A percentile compares a stretch with the other conserved stretches of the same genome.
Evolutionary conservation across 371 early-diverging fungal genomes (phyloP).

Genomic region (Mortierella sp.): DNA sequence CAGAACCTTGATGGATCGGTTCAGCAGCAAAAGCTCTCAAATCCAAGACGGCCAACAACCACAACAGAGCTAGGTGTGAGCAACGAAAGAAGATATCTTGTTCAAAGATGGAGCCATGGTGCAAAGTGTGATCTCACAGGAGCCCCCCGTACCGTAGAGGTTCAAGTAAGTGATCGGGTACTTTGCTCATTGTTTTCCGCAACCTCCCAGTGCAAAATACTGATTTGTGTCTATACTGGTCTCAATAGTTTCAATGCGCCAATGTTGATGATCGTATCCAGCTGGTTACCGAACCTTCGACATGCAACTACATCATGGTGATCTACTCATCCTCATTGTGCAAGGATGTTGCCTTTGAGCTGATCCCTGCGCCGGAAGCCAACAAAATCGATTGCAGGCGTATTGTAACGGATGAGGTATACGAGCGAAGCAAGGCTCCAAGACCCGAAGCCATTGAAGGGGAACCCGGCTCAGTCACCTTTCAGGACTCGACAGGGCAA

Average conservation of each 20-base stretch:
- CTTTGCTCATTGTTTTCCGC: neutral
- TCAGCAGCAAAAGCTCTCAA: slow-evolving; percentile 36
- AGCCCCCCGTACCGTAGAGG: slow-evolving; percentile 72
- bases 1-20: slow-evolving; percentile 16
- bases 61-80: slow-evolving; percentile 47
- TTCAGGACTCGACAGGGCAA: slow-evolving; percentile 13
- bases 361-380: slow-evolving; percentile 56
- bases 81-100: slow-evolving; percentile 67
- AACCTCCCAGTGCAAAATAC: neutral
- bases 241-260: slow-evolving; percentile 69
- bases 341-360: slow-evolving; percentile 67
- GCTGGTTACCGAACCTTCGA: slow-evolving; percentile 66
- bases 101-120: slow-evolving; percentile 78
- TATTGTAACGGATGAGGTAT: slow-evolving; percentile 65
- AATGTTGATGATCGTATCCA: slow-evolving; percentile 64
- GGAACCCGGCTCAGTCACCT: slow-evolving; percentile 3
- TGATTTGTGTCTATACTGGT: neutral
- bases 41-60: neutral
- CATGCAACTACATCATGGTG: slow-evolving; percentile 77
- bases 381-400: slow-evolving; percentile 70
- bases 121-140: slow-evolving; percentile 79
- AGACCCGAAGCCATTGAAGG: slow-evolving; percentile 23
- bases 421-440: slow-evolving; percentile 13
- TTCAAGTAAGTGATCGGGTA: slow-evolving; percentile 60
- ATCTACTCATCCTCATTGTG: slow-evolving; percentile 79